These are phyloP conservation scores for Solanum aculeatissimum DNA, from an alignment of 305 asterid genomes.

Conservation along the genomic window DNA sequence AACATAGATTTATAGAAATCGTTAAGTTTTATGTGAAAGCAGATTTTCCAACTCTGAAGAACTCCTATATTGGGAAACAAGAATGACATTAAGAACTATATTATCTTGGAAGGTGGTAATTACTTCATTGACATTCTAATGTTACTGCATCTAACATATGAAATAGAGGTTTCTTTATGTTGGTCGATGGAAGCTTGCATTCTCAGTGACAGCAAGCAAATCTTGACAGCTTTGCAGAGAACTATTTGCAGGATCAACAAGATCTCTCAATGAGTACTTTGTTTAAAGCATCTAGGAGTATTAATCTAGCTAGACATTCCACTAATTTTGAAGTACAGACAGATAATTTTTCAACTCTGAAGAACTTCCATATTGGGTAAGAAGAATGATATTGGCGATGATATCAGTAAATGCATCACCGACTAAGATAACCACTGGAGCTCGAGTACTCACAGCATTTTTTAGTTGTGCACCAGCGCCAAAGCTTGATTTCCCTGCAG, in stretches of 20 bases:
- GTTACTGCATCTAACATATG: neutral
- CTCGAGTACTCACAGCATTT: slow-evolving; percentile 57
- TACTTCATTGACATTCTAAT: neutral
- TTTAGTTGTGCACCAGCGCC: slow-evolving; percentile 87
- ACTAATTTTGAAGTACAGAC: neutral
- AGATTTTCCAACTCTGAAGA: neutral
- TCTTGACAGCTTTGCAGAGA: neutral
- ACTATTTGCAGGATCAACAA: neutral
- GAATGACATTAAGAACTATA: neutral
- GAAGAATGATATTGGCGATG: neutral
- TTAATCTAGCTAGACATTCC: neutral
- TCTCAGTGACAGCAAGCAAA: neutral
- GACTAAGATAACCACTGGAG: neutral
- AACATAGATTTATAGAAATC: neutral
- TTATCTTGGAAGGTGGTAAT: neutral
- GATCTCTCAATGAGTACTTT: neutral
- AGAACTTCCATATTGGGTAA: neutral
- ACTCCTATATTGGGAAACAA: neutral
- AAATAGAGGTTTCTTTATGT: neutral
- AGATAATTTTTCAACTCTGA: neutral
- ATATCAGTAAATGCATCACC: neutral
- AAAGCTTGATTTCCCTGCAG: slow-evolving; percentile 80
- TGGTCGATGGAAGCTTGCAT: neutral
- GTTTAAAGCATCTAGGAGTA: neutral
- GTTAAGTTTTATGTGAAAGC: neutral